These are phyloP conservation scores for Thermomucor indicae-seudaticae DNA, from an alignment of 371 early-diverging fungal genomes.

Conservation along the genomic window DNA sequence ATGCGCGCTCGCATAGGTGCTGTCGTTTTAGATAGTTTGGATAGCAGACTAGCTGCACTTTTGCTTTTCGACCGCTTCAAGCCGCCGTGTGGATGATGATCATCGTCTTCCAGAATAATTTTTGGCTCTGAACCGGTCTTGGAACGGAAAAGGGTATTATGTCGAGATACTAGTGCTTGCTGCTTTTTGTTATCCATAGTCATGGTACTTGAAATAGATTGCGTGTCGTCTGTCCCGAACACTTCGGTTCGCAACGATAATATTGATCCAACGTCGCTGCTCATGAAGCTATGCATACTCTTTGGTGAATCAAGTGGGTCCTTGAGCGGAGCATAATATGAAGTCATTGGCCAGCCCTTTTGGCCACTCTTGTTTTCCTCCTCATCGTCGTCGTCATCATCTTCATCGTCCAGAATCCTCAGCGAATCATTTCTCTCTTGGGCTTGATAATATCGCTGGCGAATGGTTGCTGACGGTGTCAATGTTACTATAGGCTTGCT, in stretches of 20 bases:
- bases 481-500: conserved; percentile 8
- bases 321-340: conserved; percentile 23
- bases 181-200: conserved; percentile 13
- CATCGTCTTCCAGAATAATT: conserved; percentile 22
- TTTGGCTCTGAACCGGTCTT: conserved; percentile 25
- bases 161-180: conserved; percentile 9
- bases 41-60: conserved; percentile 22
- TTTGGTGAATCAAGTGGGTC: conserved; percentile 11
- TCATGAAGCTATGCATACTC: conserved; percentile 15
- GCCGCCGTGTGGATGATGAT: conserved; percentile 1
- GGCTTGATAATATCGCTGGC: conserved; percentile 33
- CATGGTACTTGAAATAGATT: conserved; percentile 11
- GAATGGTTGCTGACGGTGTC: conserved; percentile 38
- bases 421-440: neutral
- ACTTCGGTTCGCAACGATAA: conserved; percentile 21
- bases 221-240: conserved; percentile 11
- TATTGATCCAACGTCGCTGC: conserved; percentile 19
- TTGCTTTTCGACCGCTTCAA: conserved; percentile 13
- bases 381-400: conserved; percentile 12
- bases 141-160: conserved; percentile 20
- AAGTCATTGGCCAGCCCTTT: conserved; percentile 13
- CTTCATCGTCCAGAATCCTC: conserved; percentile 6
- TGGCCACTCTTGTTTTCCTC: conserved; percentile 2
- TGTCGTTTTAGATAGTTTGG: conserved; percentile 37
- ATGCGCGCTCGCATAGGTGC: conserved; percentile 46